Evolutionary conservation across 2,329 filamentous ascomycete genomes (phyloP).

Genomic region (Colletotrichum simmondsii): DNA sequence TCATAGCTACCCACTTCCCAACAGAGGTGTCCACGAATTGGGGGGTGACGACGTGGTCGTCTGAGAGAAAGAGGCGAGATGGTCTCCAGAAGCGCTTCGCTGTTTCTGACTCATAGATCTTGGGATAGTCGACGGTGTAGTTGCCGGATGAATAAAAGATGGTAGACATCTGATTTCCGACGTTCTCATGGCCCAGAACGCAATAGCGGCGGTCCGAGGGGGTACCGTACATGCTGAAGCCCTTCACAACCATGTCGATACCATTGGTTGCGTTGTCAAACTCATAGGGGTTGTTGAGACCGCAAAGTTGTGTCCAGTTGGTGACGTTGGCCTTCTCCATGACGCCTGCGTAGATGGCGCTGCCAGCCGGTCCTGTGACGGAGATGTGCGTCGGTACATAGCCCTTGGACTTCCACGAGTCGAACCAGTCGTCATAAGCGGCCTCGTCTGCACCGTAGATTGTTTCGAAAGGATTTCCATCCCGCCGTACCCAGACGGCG

Average conservation of each 20-base stretch:
- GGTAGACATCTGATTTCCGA: slow-evolving; percentile 26
- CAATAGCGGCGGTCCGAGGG: slow-evolving; percentile 26
- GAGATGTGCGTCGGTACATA: slow-evolving; percentile 34
- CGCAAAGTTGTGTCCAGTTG: slow-evolving; percentile 31
- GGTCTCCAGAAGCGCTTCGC: slow-evolving; percentile 35
- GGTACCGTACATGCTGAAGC: slow-evolving; percentile 33
- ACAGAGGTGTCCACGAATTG: slow-evolving; percentile 31
- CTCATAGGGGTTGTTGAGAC: slow-evolving; percentile 1
- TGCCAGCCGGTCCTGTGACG: slow-evolving; percentile 22
- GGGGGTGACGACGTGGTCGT: slow-evolving; percentile 29
- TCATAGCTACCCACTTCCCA: slow-evolving; percentile 29
- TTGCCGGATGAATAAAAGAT: slow-evolving; percentile 13
- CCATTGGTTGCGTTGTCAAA: slow-evolving; percentile 2
- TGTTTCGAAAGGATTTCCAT: not conserved
- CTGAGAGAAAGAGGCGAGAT: slow-evolving; percentile 21
- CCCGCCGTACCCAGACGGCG: slow-evolving; percentile 30
- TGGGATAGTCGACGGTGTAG: slow-evolving; percentile 11
- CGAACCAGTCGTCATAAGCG: slow-evolving; percentile 30
- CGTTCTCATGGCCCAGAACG: slow-evolving; percentile 26
- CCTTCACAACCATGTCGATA: not conserved
- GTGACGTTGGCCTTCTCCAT: slow-evolving; percentile 32
- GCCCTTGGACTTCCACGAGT: slow-evolving; percentile 20
- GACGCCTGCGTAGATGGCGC: slow-evolving; percentile 31
- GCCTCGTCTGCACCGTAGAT: slow-evolving; percentile 27
- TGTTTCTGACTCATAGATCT: slow-evolving; percentile 14